Base-by-base conservation (phyloP, 306 rosid genomes). In the Arachis stenosperma region DNA sequence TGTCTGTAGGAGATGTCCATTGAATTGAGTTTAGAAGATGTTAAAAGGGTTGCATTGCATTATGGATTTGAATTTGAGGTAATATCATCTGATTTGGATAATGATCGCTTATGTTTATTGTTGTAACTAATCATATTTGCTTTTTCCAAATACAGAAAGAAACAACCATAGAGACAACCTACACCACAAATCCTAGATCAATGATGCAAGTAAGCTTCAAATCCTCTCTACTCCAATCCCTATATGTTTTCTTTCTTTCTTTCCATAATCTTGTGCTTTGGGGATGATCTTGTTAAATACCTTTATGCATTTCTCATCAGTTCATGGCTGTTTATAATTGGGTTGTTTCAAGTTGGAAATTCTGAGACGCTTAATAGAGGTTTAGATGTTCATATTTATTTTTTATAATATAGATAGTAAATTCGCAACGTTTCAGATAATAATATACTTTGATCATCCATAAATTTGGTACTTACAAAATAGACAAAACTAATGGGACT, bases 21-120 rank as follows among this genome's bases (percentile, higher is more conserved):
- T 67, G 99, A 94, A 91, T 82, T 84, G 66, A 94, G 99, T 83
- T 81, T 94, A 90, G 99, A 94, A 84, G 99, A 91, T 73, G 95
- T 91, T 82, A 94, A 87, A 84, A 89, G 63, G 67, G 81, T 87
- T 48, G 97, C 97, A 13, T 69, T 84, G 87, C 90, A 88, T 61
- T 89, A 81, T 79, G 99, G 97, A 78, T 87, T 93, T 64, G 84
- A 84, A 67, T 42, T 85, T 53, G 97, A 89, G 99, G 99, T 94
- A 89, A 82, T 63, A 39, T 65, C 74, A 10, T 47, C 57, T 54
- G 52, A 69, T 58, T 65, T 74, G 6, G 48, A 62, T 81, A 30
- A 60, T 14, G 14, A 53, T 53, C 50, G 42, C 57, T 22, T 59
- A 12, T 9, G 27, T 65, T 61, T 61, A 9, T 65, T 6, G 33